Evolutionary conservation across 257 asterid genomes (phyloP).

Genomic region (Eucommia ulmoides): DNA sequence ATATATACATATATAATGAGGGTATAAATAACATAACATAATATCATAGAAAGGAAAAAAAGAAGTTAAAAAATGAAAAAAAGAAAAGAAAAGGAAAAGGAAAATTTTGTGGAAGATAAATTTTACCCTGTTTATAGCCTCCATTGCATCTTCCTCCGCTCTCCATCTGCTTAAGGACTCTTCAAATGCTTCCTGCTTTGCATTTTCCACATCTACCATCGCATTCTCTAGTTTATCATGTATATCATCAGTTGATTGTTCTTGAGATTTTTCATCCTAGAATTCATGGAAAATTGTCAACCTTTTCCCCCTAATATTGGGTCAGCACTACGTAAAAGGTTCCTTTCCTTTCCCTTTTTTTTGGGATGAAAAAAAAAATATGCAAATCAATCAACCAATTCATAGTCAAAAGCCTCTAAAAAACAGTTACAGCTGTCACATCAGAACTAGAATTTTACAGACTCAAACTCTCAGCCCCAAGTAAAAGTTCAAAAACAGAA

Average conservation of each 20-base stretch:
- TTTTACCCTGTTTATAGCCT: slow-evolving; percentile 37
- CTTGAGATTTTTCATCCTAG: slow-evolving; percentile 35
- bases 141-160: slow-evolving; percentile 50
- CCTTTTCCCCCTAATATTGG: no score
- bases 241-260: slow-evolving; percentile 17
- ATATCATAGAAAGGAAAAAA: not conserved
- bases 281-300: slow-evolving; percentile 1
- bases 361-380: no score
- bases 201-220: slow-evolving; percentile 25
- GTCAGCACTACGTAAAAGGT: no score
- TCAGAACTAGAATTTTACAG: no score
- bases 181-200: slow-evolving; percentile 28
- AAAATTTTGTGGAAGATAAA: slow-evolving; percentile 2
- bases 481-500: no score
- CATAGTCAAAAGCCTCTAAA: no score
- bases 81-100: not conserved
- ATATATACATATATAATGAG: no score
- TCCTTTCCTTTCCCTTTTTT: no score
- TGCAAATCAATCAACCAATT: no score
- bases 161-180: slow-evolving; percentile 43
- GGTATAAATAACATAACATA: no score
- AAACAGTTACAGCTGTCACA: no score
- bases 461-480: no score
- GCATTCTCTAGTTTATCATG: slow-evolving; percentile 33
- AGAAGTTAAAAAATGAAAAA: not conserved